Percentiles rank a stretch among this genome's conserved stretches.
These are phyloP conservation scores for Botrytis galanthina DNA, from an alignment of 2,329 filamentous ascomycete species.

Conservation along the genomic window DNA sequence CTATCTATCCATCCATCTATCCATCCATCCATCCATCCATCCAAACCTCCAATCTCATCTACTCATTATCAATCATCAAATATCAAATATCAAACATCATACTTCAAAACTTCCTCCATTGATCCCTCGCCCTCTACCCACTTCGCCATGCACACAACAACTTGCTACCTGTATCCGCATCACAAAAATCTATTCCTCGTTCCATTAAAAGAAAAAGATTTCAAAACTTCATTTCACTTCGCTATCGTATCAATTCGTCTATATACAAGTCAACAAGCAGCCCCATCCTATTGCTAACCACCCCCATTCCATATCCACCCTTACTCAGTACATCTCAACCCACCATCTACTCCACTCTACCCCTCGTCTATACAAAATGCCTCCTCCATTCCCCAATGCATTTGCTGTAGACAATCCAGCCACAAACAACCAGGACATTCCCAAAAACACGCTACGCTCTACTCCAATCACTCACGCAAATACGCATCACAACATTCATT, in stretches of 20 bases:
- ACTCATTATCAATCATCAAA: not conserved
- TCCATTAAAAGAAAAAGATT: not conserved
- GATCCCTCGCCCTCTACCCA: not conserved
- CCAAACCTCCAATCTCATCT: no score
- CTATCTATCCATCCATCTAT: no score
- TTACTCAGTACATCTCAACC: no score
- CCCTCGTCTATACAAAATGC: not conserved
- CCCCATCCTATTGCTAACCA: not conserved
- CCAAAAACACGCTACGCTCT: not conserved
- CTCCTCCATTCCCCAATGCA: not conserved
- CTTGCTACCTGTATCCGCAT: not conserved
- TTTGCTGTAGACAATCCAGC: not conserved
- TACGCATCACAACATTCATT: not conserved
- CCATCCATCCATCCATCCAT: no score
- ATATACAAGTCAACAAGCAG: conserved; percentile 3
- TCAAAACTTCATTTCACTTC: conserved; percentile 1
- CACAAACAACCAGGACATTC: not conserved
- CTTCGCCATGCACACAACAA: not conserved
- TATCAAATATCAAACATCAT: not conserved
- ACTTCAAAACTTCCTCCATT: not conserved
- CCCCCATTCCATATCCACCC: not conserved
- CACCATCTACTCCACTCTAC: not conserved
- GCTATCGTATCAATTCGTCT: conserved; percentile 8
- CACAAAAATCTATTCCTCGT: not conserved
- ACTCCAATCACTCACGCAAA: not conserved